Base-by-base conservation (phyloP, 192 early-diverging fungal species). In the Backusella parvicylindrica region DNA sequence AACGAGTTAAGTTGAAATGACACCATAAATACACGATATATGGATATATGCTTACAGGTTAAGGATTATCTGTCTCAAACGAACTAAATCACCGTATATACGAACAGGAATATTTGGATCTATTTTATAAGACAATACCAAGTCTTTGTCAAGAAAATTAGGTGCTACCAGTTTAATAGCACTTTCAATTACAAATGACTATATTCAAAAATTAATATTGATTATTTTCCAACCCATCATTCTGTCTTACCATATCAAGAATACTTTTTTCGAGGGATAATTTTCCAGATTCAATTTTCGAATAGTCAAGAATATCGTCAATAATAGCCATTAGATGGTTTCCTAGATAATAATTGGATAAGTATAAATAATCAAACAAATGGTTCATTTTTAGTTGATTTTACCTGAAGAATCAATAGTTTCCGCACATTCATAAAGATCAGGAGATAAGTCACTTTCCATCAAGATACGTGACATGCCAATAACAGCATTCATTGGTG, bases 251-350 rank as follows among this genome's bases (percentile, higher is more conserved):
- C 32, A 78, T 35, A 43, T 73, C 71, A 28, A 78, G 67, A 31
- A 36, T 53, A 11, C 49, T 73, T 23, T 30, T 26, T 21, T 74
- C 77, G 7, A 94, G 81, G 21, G 82, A 87, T 77, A 95, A 84
- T 32, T 91, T 90, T 31, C 91, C 92, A 33, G 92, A 90, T 76
- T 95, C 94, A 36, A 94, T 89, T 84, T 92, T 93, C 38, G 91
- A 91, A 74, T 92, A 82, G 68, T 94, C 94, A 8, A 94, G 78
- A 71, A 95, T 89, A 75, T 93, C 90, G 76, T 95, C 89, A 64
- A 95, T 88, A 35, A 95, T 82, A 15, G 83, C 80, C 72, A 91
- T 70, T 41, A 92, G 83, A 67, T 87, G 86, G 9, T 72, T 71
- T n/a, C 70, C 76, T 71, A 72, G 12, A 32, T 28, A 13, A 38